Percentiles rank a stretch among this genome's conserved stretches.
phyloP scores from a whole-genome alignment of 495 filamentous ascomycete species.

The Daldinia concentrica region DNA sequence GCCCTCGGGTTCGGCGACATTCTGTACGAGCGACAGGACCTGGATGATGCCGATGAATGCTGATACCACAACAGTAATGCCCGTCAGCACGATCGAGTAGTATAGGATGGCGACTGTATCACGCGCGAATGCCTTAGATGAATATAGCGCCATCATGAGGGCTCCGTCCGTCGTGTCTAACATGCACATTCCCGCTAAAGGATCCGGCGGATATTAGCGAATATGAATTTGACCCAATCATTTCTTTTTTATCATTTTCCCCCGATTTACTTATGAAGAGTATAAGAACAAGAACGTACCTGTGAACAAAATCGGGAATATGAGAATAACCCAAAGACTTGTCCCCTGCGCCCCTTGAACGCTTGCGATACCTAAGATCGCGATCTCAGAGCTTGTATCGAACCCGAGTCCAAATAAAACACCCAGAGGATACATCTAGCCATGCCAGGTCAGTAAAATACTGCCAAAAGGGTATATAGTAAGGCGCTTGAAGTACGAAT shows the following conservation, averaged over 20 bases:
- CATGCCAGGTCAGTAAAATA: neutral
- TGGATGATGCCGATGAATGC: conserved; percentile 87
- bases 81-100: conserved; percentile 90
- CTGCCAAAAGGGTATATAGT: neutral
- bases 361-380: conserved; percentile 86
- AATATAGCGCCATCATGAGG: conserved; percentile 94
- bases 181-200: conserved; percentile 85
- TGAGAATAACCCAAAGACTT: conserved; percentile 91
- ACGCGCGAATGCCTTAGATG: conserved; percentile 73
- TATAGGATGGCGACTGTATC: conserved; percentile 90
- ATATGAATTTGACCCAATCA: neutral
- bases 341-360: conserved; percentile 87
- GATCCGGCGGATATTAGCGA: neutral
- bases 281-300: conserved; percentile 55
- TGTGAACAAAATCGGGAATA: conserved; percentile 92
- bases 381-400: conserved; percentile 95
- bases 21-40: conserved; percentile 76
- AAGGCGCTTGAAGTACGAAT: too few species aligned
- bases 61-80: conserved; percentile 87
- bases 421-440: conserved; percentile 85
- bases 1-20: conserved; percentile 76
- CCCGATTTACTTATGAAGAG: neutral
- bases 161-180: conserved; percentile 91
- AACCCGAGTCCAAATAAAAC: conserved; percentile 94
- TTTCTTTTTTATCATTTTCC: neutral